Evolutionary conservation across 441 rosid species (phyloP).

Genomic region (Adansonia grandidieri): DNA sequence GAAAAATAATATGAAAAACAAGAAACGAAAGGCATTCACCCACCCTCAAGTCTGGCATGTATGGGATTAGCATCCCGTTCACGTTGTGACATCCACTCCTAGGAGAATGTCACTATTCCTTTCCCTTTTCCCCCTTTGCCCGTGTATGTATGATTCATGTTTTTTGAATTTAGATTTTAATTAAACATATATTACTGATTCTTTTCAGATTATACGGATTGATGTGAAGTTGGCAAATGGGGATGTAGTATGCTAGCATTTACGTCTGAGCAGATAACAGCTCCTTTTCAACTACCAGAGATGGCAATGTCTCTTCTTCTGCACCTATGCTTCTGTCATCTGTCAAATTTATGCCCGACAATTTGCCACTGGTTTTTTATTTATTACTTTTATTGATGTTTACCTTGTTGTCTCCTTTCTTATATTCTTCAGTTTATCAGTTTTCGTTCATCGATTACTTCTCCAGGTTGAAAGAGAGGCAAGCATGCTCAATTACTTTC

Average conservation of each 20-base stretch:
- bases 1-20: too few species aligned
- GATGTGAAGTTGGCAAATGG: slow-evolving; percentile 98
- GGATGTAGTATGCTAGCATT: slow-evolving; percentile 91
- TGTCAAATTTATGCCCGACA: slow-evolving; percentile 1
- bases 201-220: slow-evolving; percentile 77
- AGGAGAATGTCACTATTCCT: slow-evolving; percentile 76
- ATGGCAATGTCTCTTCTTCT: slow-evolving; percentile 56
- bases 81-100: slow-evolving; percentile 56
- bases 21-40: too few species aligned
- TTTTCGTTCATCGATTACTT: neutral
- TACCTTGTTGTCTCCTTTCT: neutral
- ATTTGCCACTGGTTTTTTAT: neutral
- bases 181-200: slow-evolving; percentile 20
- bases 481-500: slow-evolving; percentile 93
- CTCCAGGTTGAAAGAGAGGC: slow-evolving; percentile 95
- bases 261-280: slow-evolving; percentile 93
- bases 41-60: too few species aligned
- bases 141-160: slow-evolving; percentile 10
- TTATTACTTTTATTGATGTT: neutral
- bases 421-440: slow-evolving; percentile 7
- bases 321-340: slow-evolving; percentile 4
- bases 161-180: slow-evolving; percentile 1
- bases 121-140: neutral
- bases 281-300: slow-evolving; percentile 98
- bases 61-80: too few species aligned